Conservation (phyloP, 257 asterid genomes). For the Nicotiana paniculata region DNA sequence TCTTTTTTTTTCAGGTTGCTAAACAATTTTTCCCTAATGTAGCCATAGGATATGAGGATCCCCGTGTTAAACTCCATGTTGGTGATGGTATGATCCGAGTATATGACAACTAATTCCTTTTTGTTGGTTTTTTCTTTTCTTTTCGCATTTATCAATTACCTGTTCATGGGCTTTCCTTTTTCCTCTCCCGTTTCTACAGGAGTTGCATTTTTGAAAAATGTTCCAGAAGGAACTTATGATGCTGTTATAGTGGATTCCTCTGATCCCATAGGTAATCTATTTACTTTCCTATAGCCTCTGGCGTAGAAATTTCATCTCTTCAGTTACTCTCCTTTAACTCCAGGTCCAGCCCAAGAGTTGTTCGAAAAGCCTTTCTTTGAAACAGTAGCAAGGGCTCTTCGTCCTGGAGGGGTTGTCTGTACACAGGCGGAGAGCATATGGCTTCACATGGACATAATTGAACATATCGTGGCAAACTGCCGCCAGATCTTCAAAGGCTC, state of each 20-base stretch:
- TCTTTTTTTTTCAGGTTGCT: conserved; percentile 48
- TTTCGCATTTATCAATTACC: neutral
- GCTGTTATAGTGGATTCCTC: conserved; percentile 92
- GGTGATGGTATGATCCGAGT: conserved; percentile 66
- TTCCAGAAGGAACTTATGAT: conserved; percentile 85
- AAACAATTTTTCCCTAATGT: conserved; percentile 77
- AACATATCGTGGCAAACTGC: conserved; percentile 73
- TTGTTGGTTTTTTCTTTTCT: neutral
- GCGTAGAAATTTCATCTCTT: neutral
- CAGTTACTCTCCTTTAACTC: neutral
- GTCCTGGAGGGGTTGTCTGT: conserved; percentile 91
- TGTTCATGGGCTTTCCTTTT: neutral
- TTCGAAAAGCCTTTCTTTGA: conserved; percentile 91
- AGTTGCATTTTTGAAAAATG: conserved; percentile 87
- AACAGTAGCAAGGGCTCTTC: conserved; percentile 78
- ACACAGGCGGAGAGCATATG: conserved; percentile 99
- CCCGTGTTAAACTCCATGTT: conserved; percentile 75
- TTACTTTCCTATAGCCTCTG: neutral
- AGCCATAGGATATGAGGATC: conserved; percentile 87
- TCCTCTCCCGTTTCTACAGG: conserved; percentile 35
- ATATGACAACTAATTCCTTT: neutral
- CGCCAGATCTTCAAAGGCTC: conserved; percentile 91
- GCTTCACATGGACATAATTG: conserved; percentile 96
- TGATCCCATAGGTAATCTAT: conserved; percentile 70
- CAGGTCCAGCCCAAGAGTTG: conserved; percentile 96